A percentile compares a stretch with the other conserved stretches of the same genome.
Conservation (phyloP, 305 asterid genomes). For the Petunia hybrid region DNA sequence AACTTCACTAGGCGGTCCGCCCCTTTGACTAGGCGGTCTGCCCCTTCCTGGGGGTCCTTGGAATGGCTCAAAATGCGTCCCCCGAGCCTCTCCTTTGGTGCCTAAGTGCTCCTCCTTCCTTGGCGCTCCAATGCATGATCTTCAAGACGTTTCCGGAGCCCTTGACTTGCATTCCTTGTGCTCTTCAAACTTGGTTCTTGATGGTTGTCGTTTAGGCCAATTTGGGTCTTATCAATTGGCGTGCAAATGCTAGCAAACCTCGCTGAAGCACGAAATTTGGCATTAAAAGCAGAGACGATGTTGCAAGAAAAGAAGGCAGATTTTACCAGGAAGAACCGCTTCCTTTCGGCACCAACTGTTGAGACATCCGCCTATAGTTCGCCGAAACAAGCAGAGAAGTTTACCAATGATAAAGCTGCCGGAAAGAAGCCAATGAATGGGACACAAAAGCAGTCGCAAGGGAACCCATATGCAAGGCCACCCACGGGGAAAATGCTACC, state of each 20-base stretch:
- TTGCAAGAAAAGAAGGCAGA: background rate
- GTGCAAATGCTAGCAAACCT: background rate
- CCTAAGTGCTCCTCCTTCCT: too few species aligned
- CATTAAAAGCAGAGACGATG: background rate
- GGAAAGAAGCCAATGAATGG: background rate
- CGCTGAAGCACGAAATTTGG: background rate
- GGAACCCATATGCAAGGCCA: background rate
- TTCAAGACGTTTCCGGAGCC: too few species aligned
- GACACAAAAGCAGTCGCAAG: background rate
- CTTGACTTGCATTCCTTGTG: too few species aligned
- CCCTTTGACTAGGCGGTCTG: too few species aligned
- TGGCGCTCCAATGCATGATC: too few species aligned
- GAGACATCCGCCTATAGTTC: background rate
- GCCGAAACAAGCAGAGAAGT: background rate
- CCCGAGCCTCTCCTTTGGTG: too few species aligned
- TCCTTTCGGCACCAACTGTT: background rate
- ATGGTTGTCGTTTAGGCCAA: too few species aligned
- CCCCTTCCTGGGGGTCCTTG: too few species aligned
- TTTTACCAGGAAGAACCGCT: background rate
- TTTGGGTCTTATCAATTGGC: too few species aligned
- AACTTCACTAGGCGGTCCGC: too few species aligned
- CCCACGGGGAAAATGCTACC: background rate
- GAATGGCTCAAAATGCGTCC: too few species aligned
- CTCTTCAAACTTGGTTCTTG: too few species aligned
- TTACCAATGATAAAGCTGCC: background rate